Evolutionary conservation across 2,329 filamentous ascomycete genomes (phyloP).

Genomic region (Apiospora pterosperma): DNA sequence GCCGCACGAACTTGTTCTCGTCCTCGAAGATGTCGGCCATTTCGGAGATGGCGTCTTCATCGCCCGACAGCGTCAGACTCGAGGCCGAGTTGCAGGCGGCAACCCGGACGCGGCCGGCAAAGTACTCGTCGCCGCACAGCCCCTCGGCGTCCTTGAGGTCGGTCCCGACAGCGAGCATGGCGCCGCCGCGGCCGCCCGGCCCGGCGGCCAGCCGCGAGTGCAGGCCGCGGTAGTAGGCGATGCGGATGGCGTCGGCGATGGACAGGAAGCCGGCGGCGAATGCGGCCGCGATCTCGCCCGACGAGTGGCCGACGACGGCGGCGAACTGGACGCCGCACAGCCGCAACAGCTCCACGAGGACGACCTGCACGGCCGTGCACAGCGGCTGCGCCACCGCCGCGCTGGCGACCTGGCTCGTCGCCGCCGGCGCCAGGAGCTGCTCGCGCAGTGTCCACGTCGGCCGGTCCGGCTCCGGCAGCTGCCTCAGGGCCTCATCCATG

Average conservation of each 20-base stretch:
- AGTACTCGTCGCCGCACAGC: conserved; percentile 13
- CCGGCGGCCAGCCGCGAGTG: background rate
- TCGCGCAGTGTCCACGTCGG: conserved; percentile 8
- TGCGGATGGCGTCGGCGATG: conserved; percentile 26
- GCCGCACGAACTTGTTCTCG: conserved; percentile 4
- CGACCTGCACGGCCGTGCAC: conserved; percentile 38
- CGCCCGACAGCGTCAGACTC: conserved; percentile 14
- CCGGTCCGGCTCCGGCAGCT: background rate
- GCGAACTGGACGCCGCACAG: conserved; percentile 30
- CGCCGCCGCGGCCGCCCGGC: background rate
- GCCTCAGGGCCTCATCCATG: conserved; percentile 14
- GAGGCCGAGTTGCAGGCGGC: conserved; percentile 14
- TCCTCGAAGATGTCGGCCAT: conserved; percentile 4
- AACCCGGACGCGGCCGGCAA: conserved; percentile 2
- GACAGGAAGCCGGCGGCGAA: conserved; percentile 33
- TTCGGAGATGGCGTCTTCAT: conserved; percentile 11
- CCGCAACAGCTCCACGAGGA: conserved; percentile 31
- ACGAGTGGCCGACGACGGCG: conserved; percentile 38
- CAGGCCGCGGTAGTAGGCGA: conserved; percentile 21
- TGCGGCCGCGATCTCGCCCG: conserved; percentile 41
- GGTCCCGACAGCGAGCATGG: conserved; percentile 33
- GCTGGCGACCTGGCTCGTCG: conserved; percentile 4
- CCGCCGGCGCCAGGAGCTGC: background rate
- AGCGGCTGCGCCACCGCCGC: conserved; percentile 31
- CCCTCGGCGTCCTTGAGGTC: conserved; percentile 8